Evolutionary conservation across 805 yeast species (phyloP), one percentile per base, ranked within the genome.

Genomic region (Metschnikowia santaceciliae): DNA sequence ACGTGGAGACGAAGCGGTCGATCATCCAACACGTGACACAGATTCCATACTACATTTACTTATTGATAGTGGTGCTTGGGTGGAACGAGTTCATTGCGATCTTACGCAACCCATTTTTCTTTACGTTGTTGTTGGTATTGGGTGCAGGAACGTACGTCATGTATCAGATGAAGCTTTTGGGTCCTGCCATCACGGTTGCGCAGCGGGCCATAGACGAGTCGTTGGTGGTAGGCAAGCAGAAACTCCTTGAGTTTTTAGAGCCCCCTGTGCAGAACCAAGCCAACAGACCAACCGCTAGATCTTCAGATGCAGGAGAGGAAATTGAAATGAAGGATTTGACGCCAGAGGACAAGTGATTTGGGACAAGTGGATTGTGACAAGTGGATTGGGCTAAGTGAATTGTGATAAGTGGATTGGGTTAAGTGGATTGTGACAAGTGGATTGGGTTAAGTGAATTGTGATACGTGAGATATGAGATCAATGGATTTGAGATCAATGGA

Each of bases 51-150:
- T 94, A 86, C 74, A 81, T 94, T 51, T 90, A 89, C 69, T 70
- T 82, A 10, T 62, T 92, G 13, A 71, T 94, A 22, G 66, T 86
- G 2, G 82, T 88, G 3, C 73, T 94, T 20, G 99, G 99, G 8
- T 94, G 97, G 97, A 91, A 91, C 67, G 97, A 94, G 74, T 85
- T 94, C 58, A 80, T 90, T 86, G 86, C 94, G 8, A 81, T 94
- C 15, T 63, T 94, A 41, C 79, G 95, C 55, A 91, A 88, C 64
- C 97, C 99, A 47, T 61, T 92, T n/a, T 79, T 87, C 58, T 82
- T 91, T 56, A 75, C 87, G 5, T 65, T 90, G 45, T 60, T 80
- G 1, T 64, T 91, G 41, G 46, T 90, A 10, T 42, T 77, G 1
- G 79, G 79, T 1, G 88, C 87, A 0, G 86, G 81, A 1, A 63